Percentiles rank a stretch among this genome's conserved stretches.
Conservation (phyloP, 768 basidiomycete genomes). For the Russula vinacea region DNA sequence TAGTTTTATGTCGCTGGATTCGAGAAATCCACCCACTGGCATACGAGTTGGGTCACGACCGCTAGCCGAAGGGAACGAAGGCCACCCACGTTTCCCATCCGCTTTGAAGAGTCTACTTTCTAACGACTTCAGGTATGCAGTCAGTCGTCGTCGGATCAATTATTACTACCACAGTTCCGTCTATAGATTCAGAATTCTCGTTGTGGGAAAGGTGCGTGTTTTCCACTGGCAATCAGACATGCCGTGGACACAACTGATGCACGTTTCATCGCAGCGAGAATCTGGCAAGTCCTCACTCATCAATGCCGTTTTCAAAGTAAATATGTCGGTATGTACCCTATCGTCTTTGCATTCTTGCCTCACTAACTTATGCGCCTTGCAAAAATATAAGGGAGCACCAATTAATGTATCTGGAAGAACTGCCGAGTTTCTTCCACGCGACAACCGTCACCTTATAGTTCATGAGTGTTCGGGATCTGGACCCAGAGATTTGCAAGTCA, state of each 20-base stretch:
- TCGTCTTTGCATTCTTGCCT: background rate
- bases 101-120: slow-evolving; percentile 1
- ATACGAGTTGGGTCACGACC: too few species aligned
- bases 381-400: background rate
- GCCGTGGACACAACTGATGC: background rate
- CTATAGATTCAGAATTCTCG: slow-evolving; percentile 21
- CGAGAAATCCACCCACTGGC: background rate
- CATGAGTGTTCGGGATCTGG: slow-evolving; percentile 9
- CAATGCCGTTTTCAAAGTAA: slow-evolving; percentile 5
- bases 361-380: background rate
- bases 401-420: background rate
- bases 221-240: too few species aligned
- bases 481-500: background rate
- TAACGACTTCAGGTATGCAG: slow-evolving; percentile 10
- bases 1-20: too few species aligned
- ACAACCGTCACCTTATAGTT: slow-evolving; percentile 1
- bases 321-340: slow-evolving; percentile 11
- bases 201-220: slow-evolving; percentile 17
- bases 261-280: background rate
- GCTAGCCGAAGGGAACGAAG: background rate
- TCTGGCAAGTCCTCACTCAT: slow-evolving; percentile 23
- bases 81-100: background rate
- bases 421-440: background rate
- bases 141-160: background rate
- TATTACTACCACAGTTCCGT: background rate